Evolutionary conservation across 192 early-diverging fungal genomes (phyloP), one percentile per base, ranked within the genome.

Genomic region (Coemansia sp.): DNA sequence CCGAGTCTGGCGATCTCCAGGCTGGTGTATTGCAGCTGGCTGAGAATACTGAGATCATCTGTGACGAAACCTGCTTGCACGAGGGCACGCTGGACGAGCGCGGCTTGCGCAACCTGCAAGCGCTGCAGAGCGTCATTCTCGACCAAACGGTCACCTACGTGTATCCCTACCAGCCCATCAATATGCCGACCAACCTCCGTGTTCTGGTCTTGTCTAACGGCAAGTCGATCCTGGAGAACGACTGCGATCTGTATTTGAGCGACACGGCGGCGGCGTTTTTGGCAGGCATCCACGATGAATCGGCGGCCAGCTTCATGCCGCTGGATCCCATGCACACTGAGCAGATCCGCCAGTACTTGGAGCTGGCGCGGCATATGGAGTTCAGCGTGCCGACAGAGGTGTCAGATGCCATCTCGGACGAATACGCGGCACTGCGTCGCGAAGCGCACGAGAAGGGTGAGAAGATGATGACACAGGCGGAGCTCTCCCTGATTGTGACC

Each of bases 81-180:
- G 90, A 92, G 62, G 92, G 92, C 27, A 89, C 84, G 13, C 74
- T 93, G 34, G 68, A 77, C 19, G 90, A 92, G 44, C 76, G 79
- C 46, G 91, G 92, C 7, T 76, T 93, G 31, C 84, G 86, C 45
- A 93, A 93, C 66, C 68, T 92, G 34, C 90, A 91, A 36, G 86
- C 88, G 10, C 62, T 93, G 29, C 82, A 85, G 19, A 84, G 87
- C 6, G 70, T 86, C 21, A 85, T 91, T 21, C 68, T 85, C 31
- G 79, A 85, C 37, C 92, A 92, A 60, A 83, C 81, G 6, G 81
- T 93, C 6, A 75, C 67, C 11, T 93, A 92, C 53, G 72, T 72
- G n/a, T 93, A 89, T 57, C 92, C 92, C 4, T 93, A 72, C 80
- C 87, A 87, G 62, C 77, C 84, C 40, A 88, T 90, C 59, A 86